phyloP scores from a whole-genome alignment of 768 basidiomycete species.

The Pleurotus tuoliensis region DNA sequence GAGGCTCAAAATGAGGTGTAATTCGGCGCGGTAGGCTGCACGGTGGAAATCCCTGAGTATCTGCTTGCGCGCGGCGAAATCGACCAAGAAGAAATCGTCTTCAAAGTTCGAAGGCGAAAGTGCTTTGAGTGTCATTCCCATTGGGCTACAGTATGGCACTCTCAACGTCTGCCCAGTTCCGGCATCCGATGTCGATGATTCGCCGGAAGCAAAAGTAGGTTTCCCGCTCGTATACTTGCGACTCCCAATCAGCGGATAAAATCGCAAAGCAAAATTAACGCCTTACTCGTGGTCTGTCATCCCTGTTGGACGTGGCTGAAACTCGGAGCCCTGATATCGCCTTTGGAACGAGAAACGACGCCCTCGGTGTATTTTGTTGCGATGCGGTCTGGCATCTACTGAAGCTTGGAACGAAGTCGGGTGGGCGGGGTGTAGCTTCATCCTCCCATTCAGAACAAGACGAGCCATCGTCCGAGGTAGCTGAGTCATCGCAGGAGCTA shows the following conservation, averaged over 20 bases:
- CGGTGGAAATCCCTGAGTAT: slow-evolving; percentile 3
- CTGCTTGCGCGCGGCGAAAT: background rate
- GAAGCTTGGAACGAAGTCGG: slow-evolving; percentile 4
- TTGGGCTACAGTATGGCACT: background rate
- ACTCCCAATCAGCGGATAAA: no score
- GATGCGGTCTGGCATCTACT: background rate
- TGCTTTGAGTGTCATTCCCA: background rate
- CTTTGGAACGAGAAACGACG: slow-evolving; percentile 1
- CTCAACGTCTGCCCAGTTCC: background rate
- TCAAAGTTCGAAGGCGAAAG: background rate
- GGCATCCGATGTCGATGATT: background rate
- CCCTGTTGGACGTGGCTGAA: background rate
- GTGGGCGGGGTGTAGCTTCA: slow-evolving; percentile 1
- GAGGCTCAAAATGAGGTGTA: background rate
- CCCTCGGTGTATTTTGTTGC: background rate
- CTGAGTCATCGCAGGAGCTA: background rate
- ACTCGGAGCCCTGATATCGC: background rate
- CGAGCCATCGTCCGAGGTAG: background rate
- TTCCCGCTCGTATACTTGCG: no score
- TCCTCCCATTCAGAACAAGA: slow-evolving; percentile 2
- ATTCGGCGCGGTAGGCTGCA: background rate
- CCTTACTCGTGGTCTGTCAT: background rate
- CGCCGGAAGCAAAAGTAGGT: no score
- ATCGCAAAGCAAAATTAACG: no score
- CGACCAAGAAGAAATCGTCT: background rate